Evolutionary conservation across 345 rosid species (phyloP).

Genomic region (Eutrema japonicum): DNA sequence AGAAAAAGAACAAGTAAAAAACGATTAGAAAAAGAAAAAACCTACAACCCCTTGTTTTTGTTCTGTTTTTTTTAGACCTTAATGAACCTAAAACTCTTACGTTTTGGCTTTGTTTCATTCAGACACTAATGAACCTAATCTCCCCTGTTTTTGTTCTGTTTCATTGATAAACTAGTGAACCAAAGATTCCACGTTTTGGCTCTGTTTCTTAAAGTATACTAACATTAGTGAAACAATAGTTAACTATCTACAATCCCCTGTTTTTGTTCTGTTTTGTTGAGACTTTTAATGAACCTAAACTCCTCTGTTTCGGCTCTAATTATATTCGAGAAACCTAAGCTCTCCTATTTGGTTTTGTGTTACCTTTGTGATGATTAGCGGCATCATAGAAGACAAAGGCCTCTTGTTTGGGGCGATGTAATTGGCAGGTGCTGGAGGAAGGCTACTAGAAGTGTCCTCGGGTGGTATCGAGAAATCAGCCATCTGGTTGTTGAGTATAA

Average conservation of each 20-base stretch:
- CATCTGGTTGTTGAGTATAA: constrained; percentile 80
- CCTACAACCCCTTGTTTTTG: not conserved
- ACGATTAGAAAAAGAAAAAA: not conserved
- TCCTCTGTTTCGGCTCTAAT: not conserved
- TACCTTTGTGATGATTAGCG: constrained; percentile 81
- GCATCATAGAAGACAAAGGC: constrained; percentile 89
- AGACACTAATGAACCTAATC: not conserved
- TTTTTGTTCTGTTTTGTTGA: too few relatives aligned
- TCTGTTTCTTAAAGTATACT: too few relatives aligned
- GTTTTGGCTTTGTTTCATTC: not conserved
- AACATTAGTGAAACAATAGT: too few relatives aligned
- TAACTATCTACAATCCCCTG: too few relatives aligned
- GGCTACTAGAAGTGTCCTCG: constrained; percentile 18
- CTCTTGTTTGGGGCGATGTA: constrained; percentile 70
- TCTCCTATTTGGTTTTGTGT: not conserved
- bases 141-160: not conserved
- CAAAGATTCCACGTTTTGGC: too few relatives aligned
- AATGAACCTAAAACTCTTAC: not conserved
- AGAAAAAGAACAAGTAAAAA: not conserved
- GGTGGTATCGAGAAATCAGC: constrained; percentile 76
- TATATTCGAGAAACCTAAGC: not conserved
- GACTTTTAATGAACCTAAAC: too few relatives aligned
- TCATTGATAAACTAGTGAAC: too few relatives aligned
- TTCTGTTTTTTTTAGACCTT: not conserved
- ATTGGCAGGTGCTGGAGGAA: constrained; percentile 58